These are phyloP conservation scores for Pseudogymnoascus sp. DNA, from an alignment of 2,329 filamentous ascomycete genomes.

Conservation along the genomic window DNA sequence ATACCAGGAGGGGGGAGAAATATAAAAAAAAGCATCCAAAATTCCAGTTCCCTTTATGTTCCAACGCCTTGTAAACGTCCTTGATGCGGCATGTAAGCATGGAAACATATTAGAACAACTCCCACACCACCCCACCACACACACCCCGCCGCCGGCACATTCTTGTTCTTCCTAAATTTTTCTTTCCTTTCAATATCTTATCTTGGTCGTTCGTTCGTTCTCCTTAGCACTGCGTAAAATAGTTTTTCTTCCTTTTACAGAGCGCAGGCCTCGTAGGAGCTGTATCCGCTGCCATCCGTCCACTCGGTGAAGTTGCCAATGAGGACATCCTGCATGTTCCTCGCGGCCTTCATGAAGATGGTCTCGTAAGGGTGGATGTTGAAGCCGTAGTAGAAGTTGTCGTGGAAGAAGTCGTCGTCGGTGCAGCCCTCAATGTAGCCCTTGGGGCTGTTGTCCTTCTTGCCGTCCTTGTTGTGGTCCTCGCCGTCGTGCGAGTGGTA, in stretches of 20 bases:
- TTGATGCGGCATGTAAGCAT: slow-evolving; percentile 6
- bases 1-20: not conserved
- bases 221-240: not conserved
- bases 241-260: not conserved
- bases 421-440: slow-evolving; percentile 21
- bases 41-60: not conserved
- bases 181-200: not conserved
- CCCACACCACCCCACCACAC: not conserved
- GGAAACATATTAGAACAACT: slow-evolving; percentile 6
- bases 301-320: slow-evolving; percentile 27
- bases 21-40: not conserved
- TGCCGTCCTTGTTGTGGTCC: slow-evolving; percentile 3
- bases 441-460: slow-evolving; percentile 4
- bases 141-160: not conserved
- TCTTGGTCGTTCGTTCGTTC: not conserved
- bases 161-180: not conserved
- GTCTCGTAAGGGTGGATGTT: slow-evolving; percentile 33
- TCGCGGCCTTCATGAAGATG: slow-evolving; percentile 31
- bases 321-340: slow-evolving; percentile 23
- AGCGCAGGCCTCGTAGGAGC: not conserved
- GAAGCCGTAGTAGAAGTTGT: slow-evolving; percentile 27
- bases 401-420: slow-evolving; percentile 22
- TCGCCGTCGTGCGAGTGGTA: slow-evolving; percentile 8
- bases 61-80: slow-evolving; percentile 4
- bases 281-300: slow-evolving; percentile 10